phyloP scores from a whole-genome alignment of 768 basidiomycete species.

The Hericium alpestre region DNA sequence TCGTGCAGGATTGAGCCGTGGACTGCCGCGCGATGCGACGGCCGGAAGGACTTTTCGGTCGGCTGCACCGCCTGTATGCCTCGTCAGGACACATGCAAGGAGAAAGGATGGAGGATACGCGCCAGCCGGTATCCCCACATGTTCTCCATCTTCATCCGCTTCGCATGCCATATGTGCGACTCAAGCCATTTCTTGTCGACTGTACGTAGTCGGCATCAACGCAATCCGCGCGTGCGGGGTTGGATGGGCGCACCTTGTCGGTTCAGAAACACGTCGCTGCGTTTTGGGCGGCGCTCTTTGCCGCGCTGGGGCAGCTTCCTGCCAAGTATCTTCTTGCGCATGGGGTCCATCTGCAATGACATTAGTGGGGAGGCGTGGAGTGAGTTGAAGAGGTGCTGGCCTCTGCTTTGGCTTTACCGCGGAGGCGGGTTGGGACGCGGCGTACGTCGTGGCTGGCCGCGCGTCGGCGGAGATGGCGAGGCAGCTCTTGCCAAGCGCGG shows the following conservation, averaged over 20 bases:
- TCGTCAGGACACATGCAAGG: neutral
- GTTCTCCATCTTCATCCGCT: constrained; percentile 89
- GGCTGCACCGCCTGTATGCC: constrained; percentile 63
- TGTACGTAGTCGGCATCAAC: constrained; percentile 20
- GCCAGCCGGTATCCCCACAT: constrained; percentile 90
- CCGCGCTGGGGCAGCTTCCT: constrained; percentile 53
- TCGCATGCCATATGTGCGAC: constrained; percentile 95
- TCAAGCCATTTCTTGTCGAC: constrained; percentile 89
- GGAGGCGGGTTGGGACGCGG: constrained; percentile 75
- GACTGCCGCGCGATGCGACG: constrained; percentile 80
- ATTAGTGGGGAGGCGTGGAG: neutral
- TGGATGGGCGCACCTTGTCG: constrained; percentile 53
- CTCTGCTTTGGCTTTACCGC: constrained; percentile 76
- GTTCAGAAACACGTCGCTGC: constrained; percentile 51
- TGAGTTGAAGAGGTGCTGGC: constrained; percentile 28
- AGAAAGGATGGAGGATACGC: constrained; percentile 9
- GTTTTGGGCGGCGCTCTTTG: constrained; percentile 42
- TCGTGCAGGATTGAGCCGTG: constrained; percentile 86
- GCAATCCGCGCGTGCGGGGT: neutral
- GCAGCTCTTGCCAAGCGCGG: constrained; percentile 86
- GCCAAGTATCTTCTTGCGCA: constrained; percentile 28
- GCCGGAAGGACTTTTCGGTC: constrained; percentile 85
- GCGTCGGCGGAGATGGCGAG: constrained; percentile 80
- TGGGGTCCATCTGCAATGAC: constrained; percentile 39
- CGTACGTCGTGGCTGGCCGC: constrained; percentile 94